phyloP scores from a whole-genome alignment of 1,139 yeast species.

The Blastobotrys illinoisensis region DNA sequence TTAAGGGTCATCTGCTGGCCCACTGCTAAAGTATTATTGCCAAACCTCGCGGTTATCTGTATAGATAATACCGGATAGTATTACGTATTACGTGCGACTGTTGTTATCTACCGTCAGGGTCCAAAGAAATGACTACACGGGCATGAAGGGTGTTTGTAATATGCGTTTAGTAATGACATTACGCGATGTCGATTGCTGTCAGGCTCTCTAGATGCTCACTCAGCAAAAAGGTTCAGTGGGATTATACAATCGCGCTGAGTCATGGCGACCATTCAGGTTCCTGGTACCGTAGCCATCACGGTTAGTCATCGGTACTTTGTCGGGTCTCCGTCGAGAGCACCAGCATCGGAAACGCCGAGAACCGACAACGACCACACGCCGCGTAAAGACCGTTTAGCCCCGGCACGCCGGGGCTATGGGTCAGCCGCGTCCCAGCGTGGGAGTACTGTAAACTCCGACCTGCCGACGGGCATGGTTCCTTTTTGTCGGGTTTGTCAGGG shows the following conservation, averaged over 20 bases:
- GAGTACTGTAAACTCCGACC: background rate
- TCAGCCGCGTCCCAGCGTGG: background rate
- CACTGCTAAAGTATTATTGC: too few relatives aligned
- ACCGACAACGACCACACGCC: background rate
- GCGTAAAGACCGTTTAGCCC: background rate
- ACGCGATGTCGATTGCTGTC: background rate
- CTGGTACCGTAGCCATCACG: background rate
- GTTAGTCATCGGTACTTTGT: background rate
- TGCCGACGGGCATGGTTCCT: background rate
- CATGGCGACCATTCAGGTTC: background rate
- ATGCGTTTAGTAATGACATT: background rate
- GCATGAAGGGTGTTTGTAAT: too few relatives aligned
- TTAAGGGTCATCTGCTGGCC: too few relatives aligned
- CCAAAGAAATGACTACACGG: too few relatives aligned
- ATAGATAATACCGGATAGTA: too few relatives aligned
- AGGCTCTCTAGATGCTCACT: background rate
- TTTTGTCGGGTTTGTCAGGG: conserved; percentile 1
- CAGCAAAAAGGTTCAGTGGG: too few relatives aligned
- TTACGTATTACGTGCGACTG: too few relatives aligned
- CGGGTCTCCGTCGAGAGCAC: background rate
- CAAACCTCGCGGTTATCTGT: too few relatives aligned
- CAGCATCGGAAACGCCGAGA: background rate
- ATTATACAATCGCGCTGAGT: background rate
- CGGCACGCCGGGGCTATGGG: background rate
- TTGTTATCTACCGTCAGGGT: too few relatives aligned